Evolutionary conservation across 352 stramenopile species (phyloP), one percentile per base, ranked within the genome.

Genomic region (Phytophthora multivora): DNA sequence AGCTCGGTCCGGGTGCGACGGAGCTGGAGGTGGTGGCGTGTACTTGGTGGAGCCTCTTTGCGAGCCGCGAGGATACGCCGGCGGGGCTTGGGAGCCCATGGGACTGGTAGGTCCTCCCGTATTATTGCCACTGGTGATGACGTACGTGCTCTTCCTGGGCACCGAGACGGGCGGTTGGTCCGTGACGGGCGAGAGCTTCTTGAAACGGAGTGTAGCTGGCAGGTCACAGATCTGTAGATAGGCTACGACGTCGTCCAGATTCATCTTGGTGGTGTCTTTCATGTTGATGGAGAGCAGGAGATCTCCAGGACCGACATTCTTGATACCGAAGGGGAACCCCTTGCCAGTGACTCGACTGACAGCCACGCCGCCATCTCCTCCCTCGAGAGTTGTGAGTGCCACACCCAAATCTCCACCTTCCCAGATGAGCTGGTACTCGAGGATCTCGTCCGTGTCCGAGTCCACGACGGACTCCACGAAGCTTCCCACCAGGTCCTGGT

Each of bases 351-450:
- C 80, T 50, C 86, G 86, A 41, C 83, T 93, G 47, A 95, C 86
- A 25, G 79, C 77, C 42, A 95, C 84, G 57, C 86, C 78, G 23
- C 71, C 69, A 26, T 69, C 64, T 12, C 63, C 71, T 16, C 73
- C 81, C 48, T 93, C 83, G 30, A 90, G 59, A 31, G 83, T 88
- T 55, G 86, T 95, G 52, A 95, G 83, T 42, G 86, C 86, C 19
- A 95, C 83, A 47, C 86, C 86, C 56, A 95, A 59, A 61, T 95
- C 86, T 30, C 86, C 86, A 31, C 86, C 86, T 55, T 95, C 86
- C 86, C 86, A 95, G 65, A 95, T 95, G 52, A 95, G 77, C 66
- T 95, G 86, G 73, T 95, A 95, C 73, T 95, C 86, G 58, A 91
- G 67, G 68, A 92, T 88, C 59, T 93, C 83, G 60, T 95, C 86